These are phyloP conservation scores for Puccinia novopanici DNA, from an alignment of 1,284 basidiomycete species.

Conservation along the genomic window DNA sequence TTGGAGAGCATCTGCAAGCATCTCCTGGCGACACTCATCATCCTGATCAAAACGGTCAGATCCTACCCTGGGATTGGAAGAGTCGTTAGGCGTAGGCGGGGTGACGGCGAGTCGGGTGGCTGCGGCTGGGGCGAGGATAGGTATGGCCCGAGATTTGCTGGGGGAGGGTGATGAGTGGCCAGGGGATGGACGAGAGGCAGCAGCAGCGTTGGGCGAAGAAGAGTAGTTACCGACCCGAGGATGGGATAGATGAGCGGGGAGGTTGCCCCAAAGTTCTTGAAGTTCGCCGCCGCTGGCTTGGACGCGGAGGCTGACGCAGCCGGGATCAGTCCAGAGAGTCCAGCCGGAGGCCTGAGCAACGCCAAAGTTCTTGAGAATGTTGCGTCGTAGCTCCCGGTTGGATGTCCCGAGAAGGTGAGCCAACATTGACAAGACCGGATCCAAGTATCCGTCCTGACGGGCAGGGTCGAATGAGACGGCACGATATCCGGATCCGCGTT, in stretches of 20 bases:
- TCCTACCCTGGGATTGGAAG: neutral
- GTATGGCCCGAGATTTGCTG: constrained; percentile 42
- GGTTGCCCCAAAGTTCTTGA: constrained; percentile 35
- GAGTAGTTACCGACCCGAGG: neutral
- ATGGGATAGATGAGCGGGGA: constrained; percentile 22
- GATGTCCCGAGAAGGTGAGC: constrained; percentile 3
- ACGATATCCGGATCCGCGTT: constrained; percentile 43
- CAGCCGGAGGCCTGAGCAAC: constrained; percentile 11
- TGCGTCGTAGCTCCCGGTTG: constrained; percentile 3
- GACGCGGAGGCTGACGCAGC: constrained; percentile 34
- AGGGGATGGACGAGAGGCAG: neutral
- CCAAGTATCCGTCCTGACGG: constrained; percentile 38
- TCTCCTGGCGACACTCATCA: neutral
- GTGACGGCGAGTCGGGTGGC: constrained; percentile 5
- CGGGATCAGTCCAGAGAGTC: constrained; percentile 44
- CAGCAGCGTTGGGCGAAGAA: neutral
- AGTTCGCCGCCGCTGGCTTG: constrained; percentile 22
- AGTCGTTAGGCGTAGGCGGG: constrained; percentile 17
- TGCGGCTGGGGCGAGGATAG: constrained; percentile 25
- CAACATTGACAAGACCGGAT: constrained; percentile 15
- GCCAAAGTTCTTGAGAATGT: constrained; percentile 1
- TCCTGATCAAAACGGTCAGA: constrained; percentile 1
- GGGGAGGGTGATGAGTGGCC: neutral
- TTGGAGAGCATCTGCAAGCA: neutral
- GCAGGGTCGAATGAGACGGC: constrained; percentile 41